These are phyloP conservation scores for Tetrahymena thermophila DNA, from an alignment of 73 alveolate genomes.

Conservation along the genomic window DNA sequence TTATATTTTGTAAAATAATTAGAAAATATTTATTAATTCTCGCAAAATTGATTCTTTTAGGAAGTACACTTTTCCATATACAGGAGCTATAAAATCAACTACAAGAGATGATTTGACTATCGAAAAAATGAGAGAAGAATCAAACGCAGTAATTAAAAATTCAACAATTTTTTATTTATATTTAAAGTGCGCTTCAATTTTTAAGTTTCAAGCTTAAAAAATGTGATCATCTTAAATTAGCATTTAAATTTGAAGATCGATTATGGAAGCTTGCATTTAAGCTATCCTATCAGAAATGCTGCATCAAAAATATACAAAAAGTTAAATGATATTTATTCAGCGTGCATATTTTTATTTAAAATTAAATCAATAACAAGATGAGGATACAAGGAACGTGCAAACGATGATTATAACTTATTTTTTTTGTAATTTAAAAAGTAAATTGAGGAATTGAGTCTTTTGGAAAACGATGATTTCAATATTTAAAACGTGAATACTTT, in stretches of 20 bases:
- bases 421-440: neutral
- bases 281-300: neutral
- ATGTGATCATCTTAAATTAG: neutral
- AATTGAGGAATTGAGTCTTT: neutral
- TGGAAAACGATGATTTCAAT: neutral
- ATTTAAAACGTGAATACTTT: neutral
- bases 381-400: too few relatives aligned
- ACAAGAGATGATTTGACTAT: neutral
- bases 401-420: neutral
- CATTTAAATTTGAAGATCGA: too few relatives aligned
- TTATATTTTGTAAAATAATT: neutral
- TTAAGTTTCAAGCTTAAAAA: too few relatives aligned
- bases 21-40: neutral
- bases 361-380: too few relatives aligned
- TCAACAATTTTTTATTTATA: too few relatives aligned
- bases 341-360: neutral
- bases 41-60: neutral
- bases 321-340: neutral
- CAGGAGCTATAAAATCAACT: neutral
- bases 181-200: neutral
- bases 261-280: too few relatives aligned
- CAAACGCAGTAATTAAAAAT: neutral
- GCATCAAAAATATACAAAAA: neutral
- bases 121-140: neutral
- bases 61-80: neutral